Evolutionary conservation across 805 yeast species (phyloP).

Genomic region (Candida koratica): DNA sequence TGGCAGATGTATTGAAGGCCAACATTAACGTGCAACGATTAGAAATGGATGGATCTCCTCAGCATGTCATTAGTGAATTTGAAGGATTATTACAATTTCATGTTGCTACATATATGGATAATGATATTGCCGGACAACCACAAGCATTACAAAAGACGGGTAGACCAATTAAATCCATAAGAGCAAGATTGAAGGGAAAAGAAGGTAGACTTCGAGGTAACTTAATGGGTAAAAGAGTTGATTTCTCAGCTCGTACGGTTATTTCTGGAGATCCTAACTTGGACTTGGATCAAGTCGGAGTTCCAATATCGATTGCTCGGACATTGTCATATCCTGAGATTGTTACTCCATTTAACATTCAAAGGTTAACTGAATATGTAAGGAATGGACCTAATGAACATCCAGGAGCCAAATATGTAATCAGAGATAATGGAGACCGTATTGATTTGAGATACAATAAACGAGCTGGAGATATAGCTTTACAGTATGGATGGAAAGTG

Average conservation of each 20-base stretch:
- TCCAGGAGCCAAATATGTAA: slow-evolving; percentile 98
- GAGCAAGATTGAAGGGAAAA: slow-evolving; percentile 99
- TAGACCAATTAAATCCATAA: slow-evolving; percentile 94
- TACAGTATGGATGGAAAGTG: slow-evolving; percentile 98
- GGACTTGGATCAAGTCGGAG: slow-evolving; percentile 98
- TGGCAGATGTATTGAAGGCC: slow-evolving; percentile 95
- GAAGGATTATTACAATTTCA: slow-evolving; percentile 94
- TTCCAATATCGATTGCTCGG: slow-evolving; percentile 93
- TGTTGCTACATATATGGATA: slow-evolving; percentile 99
- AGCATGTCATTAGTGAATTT: slow-evolving; percentile 94
- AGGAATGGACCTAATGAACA: slow-evolving; percentile 99
- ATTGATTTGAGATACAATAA: slow-evolving; percentile 95
- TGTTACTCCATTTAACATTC: slow-evolving; percentile 96
- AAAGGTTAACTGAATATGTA: slow-evolving; percentile 85
- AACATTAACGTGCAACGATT: slow-evolving; percentile 95
- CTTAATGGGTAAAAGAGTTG: slow-evolving; percentile 99
- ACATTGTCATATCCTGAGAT: slow-evolving; percentile 95
- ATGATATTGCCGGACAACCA: slow-evolving; percentile 99
- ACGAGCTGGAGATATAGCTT: slow-evolving; percentile 96
- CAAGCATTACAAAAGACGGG: slow-evolving; percentile 98
- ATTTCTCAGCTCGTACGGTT: slow-evolving; percentile 97
- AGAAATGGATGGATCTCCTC: slow-evolving; percentile 99
- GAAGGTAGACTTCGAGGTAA: slow-evolving; percentile 99
- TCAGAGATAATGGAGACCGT: slow-evolving; percentile 98
- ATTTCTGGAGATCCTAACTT: slow-evolving; percentile 98